A percentile compares a stretch with the other conserved stretches of the same genome.
phyloP scores from a whole-genome alignment of 306 rosid species.

The apple (Malus domestica) region DNA sequence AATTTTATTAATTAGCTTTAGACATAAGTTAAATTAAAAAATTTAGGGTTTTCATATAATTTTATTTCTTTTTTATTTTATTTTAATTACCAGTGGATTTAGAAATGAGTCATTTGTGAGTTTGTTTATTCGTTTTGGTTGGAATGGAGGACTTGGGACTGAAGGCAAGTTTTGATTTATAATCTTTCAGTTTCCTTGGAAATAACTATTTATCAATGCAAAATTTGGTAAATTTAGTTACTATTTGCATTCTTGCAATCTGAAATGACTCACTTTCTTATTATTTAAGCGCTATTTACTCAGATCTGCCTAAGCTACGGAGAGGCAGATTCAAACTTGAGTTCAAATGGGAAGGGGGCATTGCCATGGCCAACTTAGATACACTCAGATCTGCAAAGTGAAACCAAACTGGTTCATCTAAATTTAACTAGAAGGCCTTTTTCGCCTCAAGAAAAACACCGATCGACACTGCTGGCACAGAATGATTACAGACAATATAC shows the following conservation, averaged over 20 bases:
- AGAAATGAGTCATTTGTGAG: slow-evolving; percentile 22
- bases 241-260: neutral
- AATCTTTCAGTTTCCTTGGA: neutral
- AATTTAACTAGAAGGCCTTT: neutral
- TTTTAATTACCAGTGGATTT: slow-evolving; percentile 19
- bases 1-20: slow-evolving; percentile 20
- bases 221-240: neutral
- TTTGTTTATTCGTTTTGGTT: slow-evolving; percentile 36
- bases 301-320: too few relatives aligned
- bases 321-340: neutral
- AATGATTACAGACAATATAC: neutral
- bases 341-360: neutral
- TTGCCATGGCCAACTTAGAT: too few relatives aligned
- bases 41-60: slow-evolving; percentile 13
- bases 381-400: neutral
- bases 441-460: too few relatives aligned
- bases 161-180: slow-evolving; percentile 4
- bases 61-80: neutral
- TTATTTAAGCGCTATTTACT: too few relatives aligned
- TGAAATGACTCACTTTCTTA: neutral
- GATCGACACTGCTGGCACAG: neutral
- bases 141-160: slow-evolving; percentile 13
- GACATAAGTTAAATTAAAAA: slow-evolving; percentile 16
- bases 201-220: slow-evolving; percentile 1
- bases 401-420: neutral